Base-by-base conservation (phyloP, 2,329 filamentous ascomycete species). In the Bipolaris sorokiniana region DNA sequence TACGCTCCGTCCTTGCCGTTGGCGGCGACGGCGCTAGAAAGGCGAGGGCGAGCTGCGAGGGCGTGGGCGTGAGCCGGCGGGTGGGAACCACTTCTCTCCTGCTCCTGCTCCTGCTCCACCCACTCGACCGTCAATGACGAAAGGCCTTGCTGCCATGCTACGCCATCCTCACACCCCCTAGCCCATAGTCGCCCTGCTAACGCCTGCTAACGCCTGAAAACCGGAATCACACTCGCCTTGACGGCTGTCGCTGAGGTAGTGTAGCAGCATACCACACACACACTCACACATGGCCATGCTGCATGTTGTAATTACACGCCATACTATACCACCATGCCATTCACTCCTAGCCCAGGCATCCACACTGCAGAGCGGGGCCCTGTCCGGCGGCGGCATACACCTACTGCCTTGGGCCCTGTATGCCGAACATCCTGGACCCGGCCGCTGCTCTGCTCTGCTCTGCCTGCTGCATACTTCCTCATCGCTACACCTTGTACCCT, bases 21-120 rank as follows among this genome's bases (percentile, higher is more conserved):
- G 56, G 45, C 46, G 48, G 53, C 64, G 58, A 63, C 56, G 20
- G 54, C 66, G 65, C 65, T 68, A 69, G 61, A 62, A 56, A 61
- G 51, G 54, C 51, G 54, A 56, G 60, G 48, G 54, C 50, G 22
- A 22, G 65, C 65, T 67, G 54, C 51, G 54, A 56, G 60, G 51
- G 54, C 51, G 54, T 42, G 60, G 51, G 54, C 51, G 54, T 42
- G 58, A 62, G 55, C 59, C 63, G 59, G 57, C 46, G 48, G 54
- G 44, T 57, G 51, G 44, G 54, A 57, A 58, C 49, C 23, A 58
- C 50, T 57, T 60, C 58, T 66, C 59, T 66, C 23, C n/a, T n/a
- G n/a, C n/a, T 26, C 23, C 6, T 26, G 23, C 23, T 26, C 23
- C 7, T 26, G 23, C 23, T 26, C 67, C 64, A 69, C 67, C 55